Conservation (phyloP, 208 protist genomes). For the Naegleria fowleri region DNA sequence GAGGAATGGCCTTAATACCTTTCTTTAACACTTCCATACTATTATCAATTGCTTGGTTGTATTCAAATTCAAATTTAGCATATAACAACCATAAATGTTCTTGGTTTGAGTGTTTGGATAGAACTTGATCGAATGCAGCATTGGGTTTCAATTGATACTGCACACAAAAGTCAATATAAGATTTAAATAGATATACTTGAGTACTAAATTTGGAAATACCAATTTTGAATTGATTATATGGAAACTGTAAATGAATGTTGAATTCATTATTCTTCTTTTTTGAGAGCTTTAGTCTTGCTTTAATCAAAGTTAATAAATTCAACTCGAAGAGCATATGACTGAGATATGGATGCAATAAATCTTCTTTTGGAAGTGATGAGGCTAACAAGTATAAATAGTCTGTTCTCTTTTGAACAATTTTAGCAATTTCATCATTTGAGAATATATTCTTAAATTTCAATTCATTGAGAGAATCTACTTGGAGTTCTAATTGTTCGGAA, state of each 20-base stretch:
- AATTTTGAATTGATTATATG: not conserved
- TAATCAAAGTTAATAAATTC: not conserved
- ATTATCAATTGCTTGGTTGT: not conserved
- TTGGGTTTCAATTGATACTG: not conserved
- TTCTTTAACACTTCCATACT: not conserved
- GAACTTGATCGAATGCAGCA: not conserved
- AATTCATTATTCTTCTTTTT: not conserved
- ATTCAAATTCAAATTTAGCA: constrained; percentile 12
- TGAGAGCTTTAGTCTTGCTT: not conserved
- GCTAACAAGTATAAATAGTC: not conserved
- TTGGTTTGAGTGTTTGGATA: not conserved
- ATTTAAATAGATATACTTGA: not conserved
- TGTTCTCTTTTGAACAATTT: constrained; percentile 6
- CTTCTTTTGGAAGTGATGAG: not conserved
- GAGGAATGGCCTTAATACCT: not conserved
- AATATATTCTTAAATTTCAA: not conserved
- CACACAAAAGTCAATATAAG: not conserved
- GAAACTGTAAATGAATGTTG: not conserved
- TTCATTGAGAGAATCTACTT: not conserved
- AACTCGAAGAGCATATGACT: not conserved
- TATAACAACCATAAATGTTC: not conserved
- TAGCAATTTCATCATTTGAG: not conserved
- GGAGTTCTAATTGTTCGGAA: not conserved
- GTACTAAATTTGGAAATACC: not conserved
- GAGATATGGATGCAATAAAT: not conserved